Base-by-base conservation (phyloP, 805 yeast genomes). In the Naumovozyma castellii region DNA sequence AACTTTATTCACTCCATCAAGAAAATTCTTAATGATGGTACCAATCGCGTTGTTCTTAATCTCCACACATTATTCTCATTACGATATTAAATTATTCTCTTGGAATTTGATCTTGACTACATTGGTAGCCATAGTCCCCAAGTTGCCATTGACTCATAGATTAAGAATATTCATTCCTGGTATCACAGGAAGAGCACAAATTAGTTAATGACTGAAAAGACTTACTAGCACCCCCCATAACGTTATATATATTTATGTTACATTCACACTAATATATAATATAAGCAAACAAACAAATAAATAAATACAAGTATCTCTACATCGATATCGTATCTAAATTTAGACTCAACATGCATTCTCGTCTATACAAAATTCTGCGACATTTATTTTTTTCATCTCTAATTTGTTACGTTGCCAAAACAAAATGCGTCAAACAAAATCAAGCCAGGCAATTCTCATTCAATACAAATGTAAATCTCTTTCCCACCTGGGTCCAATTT, bases 1-100 rank as follows among this genome's bases (percentile, higher is more conserved):
- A 43, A 97, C 87, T 57, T 94, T 87, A 62, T 90, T 88, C 61
- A 92, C 98, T 0, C 98, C 98, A 10, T 80, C 95, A 30, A 88
- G 92, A 69, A 90, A 90, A 64, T 90, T 87, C 57, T 68, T 90
- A 48, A 75, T 90, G 66, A 78, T 84, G 37, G 96, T 92, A n/a
- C 98, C 98, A 19, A 84, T 92, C 47, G 79, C 77, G 5, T 69
- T 92, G 54, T 90, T 90, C 53, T 69, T 90, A 49, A 70, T 86
- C 27, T 78, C 92, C 38, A 88, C 97, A 1, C 97, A 90, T 61
- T 92, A 88, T 61, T 76, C 94, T 14, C 80, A 78, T 56, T 90
- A 87, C 64, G 90, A 86, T 58, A 65, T 86, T 46, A 76, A 76
- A 48, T 71, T 81, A 56, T 92, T 90, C 59, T 66, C 84, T 15